Base-by-base conservation (phyloP, 1,284 basidiomycete species). In the Fomes fomentarius region DNA sequence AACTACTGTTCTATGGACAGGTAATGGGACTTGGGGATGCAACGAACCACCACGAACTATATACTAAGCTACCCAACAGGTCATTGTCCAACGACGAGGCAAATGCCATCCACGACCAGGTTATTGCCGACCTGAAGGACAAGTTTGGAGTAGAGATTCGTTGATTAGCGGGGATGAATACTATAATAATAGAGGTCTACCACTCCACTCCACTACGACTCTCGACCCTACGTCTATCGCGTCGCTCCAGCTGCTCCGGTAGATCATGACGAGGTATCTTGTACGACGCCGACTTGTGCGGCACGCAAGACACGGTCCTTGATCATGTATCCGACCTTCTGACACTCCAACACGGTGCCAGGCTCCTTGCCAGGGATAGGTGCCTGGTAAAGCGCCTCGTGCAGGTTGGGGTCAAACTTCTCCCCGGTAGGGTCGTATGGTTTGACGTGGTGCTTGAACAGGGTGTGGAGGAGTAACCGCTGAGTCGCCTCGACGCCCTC, bases 1-100 rank as follows among this genome's bases (percentile, higher is more conserved):
- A 94, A 94, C 66, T 99, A 98, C 71, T 80, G 96, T 50, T 97
- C 94, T 31, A 98, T 99, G 95, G 96, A 99, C 70, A 85, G 91
- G 91, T 91, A 63, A 34, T 15, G 6, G n/a, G 26, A 26, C 24
- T 19, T 24, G 9, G 19, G 17, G 11, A 17, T 25, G 34, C 31
- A 47, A 47, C 19, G 25, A n/a, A 10, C 15, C 10, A n/a, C n/a
- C n/a, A n/a, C 24, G 35, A 22, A 12, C 33, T 26, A 30, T 33
- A 47, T 50, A n/a, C 54, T 52, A 35, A 47, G 35, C 44, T 40
- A 54, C 51, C 48, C 53, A 60, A 93, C 50, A 61, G 92, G 66
- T 95, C 92, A 14, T 72, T 99, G 54, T 89, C 91, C 26, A 96
- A 96, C 65, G 92, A 93, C 22, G 94, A 98, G 71, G 87, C 93